Evolutionary conservation across 179 eudicot genomes (phyloP).

Genomic region (Amaranthus tricolor): DNA sequence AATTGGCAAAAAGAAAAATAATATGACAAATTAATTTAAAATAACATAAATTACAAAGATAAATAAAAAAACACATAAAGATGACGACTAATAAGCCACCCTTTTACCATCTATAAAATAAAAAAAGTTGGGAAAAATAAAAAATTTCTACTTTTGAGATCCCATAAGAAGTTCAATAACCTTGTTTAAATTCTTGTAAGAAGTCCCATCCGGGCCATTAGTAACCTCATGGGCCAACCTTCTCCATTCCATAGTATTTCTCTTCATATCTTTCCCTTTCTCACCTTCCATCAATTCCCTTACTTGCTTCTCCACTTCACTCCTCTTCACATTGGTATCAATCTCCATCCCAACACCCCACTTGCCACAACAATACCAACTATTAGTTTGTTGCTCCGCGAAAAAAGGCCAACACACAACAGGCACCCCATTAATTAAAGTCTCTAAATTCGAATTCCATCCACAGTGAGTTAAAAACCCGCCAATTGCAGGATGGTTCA

Average conservation of each 20-base stretch:
- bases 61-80: too few relatives aligned
- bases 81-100: too few relatives aligned
- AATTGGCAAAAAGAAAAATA: too few relatives aligned
- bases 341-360: constrained; percentile 38
- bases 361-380: constrained; percentile 21
- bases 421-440: constrained; percentile 24
- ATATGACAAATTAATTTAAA: too few relatives aligned
- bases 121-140: too few relatives aligned
- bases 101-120: too few relatives aligned
- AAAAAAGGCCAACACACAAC: constrained; percentile 36
- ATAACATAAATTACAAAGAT: too few relatives aligned
- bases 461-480: constrained; percentile 35
- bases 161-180: constrained; percentile 6
- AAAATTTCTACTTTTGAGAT: background rate
- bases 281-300: constrained; percentile 25
- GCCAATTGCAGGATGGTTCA: constrained; percentile 22
- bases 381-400: constrained; percentile 29
- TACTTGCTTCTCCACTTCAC: constrained; percentile 27
- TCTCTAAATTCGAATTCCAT: constrained; percentile 31
- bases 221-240: constrained; percentile 17
- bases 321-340: constrained; percentile 21
- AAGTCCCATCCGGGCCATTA: constrained; percentile 12
- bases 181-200: constrained; percentile 15
- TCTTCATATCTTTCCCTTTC: constrained; percentile 23
- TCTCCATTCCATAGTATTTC: constrained; percentile 23